Base-by-base conservation (phyloP, 441 rosid species). In the Geranium incanum region DNA sequence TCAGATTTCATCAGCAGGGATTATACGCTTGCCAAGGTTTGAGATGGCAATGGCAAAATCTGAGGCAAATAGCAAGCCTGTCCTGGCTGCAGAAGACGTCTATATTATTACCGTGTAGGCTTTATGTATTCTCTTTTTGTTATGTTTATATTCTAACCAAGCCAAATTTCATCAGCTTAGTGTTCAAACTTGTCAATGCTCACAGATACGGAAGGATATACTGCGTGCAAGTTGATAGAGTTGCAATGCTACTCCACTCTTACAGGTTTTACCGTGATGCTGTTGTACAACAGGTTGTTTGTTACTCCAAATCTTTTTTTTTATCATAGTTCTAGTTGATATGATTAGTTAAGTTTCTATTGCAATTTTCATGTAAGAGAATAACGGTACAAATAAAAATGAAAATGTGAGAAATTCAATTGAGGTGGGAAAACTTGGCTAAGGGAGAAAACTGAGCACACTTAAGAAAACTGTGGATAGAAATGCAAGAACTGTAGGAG, bases 231-330 rank as follows among this genome's bases (percentile, higher is more conserved):
- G 85, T 89, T 81, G 99, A 95, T 83, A 92, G 92, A 84, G 89
- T 91, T 78, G 97, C 98, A 67, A 95, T 95, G 98, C 85, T 84
- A 57, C 91, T 95, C 64, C 91, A 95, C 79, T 86, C 81, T 1
- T 92, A 95, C 81, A 85, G 96, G 78, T 92, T 95, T 81, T 95
- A 92, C 81, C 91, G 95, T 7, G 99, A 95, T 85, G 99, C 97
- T 81, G 91, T 95, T 70, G 82, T 95, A 45, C 97, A 86, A 79
- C 98, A 95, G 91, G 99, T 92, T 21, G 74, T 77, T 70, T 38
- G 18, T n/a, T 52, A 52, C 19, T 13, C 15, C 59, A 52, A 52
- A 52, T 13, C 59, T 4, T 4, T 52, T 12, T 52, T 5, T 4
- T 52, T 12, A 28, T 62, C n/a, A 19, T 2, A 9, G 12, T 2